Evolutionary conservation across 306 rosid species (phyloP).

Genomic region (Ceratonia siliqua): DNA sequence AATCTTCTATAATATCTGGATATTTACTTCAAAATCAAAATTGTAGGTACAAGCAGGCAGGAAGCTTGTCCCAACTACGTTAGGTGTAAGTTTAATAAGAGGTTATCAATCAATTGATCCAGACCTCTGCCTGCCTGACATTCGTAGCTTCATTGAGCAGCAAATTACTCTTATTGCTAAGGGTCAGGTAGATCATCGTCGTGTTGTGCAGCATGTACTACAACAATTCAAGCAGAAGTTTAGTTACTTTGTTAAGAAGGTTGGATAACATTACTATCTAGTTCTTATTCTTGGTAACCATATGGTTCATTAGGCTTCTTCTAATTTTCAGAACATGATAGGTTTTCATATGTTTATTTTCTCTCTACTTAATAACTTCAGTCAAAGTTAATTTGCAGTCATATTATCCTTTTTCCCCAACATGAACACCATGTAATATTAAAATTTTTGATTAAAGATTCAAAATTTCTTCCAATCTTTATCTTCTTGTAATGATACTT

Average conservation of each 20-base stretch:
- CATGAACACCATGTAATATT: slow-evolving; percentile 10
- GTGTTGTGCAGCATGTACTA: slow-evolving; percentile 84
- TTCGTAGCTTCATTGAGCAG: slow-evolving; percentile 98
- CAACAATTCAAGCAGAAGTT: slow-evolving; percentile 87
- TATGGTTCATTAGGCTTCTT: slow-evolving; percentile 9
- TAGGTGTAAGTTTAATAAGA: slow-evolving; percentile 87
- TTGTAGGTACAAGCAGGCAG: slow-evolving; percentile 94
- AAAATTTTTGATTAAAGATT: slow-evolving; percentile 25
- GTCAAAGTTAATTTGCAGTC: slow-evolving; percentile 12
- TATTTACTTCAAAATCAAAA: slow-evolving; percentile 35
- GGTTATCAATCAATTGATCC: slow-evolving; percentile 96
- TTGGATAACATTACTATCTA: slow-evolving; percentile 33
- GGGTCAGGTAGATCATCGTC: slow-evolving; percentile 82
- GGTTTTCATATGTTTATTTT: slow-evolving; percentile 20
- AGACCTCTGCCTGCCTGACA: slow-evolving; percentile 97
- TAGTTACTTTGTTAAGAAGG: slow-evolving; percentile 91
- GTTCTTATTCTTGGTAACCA: slow-evolving; percentile 23
- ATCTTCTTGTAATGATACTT: neutral
- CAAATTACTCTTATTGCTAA: slow-evolving; percentile 89
- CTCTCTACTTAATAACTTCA: slow-evolving; percentile 10
- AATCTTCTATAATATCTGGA: slow-evolving; percentile 24
- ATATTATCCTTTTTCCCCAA: slow-evolving; percentile 19
- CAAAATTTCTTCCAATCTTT: neutral
- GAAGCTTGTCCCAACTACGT: slow-evolving; percentile 79
- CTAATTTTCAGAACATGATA: slow-evolving; percentile 4